These are phyloP conservation scores for Wakefieldia striispora DNA, from an alignment of 768 basidiomycete genomes.

Conservation along the genomic window DNA sequence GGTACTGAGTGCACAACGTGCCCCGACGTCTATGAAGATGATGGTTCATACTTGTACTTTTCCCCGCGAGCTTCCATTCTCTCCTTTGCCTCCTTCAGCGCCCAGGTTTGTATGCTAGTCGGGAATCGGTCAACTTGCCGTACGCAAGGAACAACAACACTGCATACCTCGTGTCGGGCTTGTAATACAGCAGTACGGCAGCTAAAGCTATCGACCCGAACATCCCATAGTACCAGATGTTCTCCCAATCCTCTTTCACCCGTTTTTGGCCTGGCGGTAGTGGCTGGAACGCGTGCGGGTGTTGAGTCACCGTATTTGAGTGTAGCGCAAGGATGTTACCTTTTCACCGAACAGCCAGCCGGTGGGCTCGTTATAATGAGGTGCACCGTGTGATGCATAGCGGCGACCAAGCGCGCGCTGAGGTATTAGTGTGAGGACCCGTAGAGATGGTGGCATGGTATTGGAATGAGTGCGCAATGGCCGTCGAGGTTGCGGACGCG, in stretches of 20 bases:
- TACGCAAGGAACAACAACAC: background rate
- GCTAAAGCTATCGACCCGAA: slow-evolving; percentile 82
- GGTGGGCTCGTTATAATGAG: slow-evolving; percentile 85
- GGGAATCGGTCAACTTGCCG: background rate
- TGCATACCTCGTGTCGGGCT: slow-evolving; percentile 87
- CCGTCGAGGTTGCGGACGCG: background rate
- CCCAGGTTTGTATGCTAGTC: slow-evolving; percentile 87
- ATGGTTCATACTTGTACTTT: slow-evolving; percentile 77
- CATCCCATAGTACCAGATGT: slow-evolving; percentile 88
- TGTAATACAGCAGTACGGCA: slow-evolving; percentile 79
- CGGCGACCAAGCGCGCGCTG: slow-evolving; percentile 37
- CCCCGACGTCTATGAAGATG: slow-evolving; percentile 35
- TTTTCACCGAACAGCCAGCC: slow-evolving; percentile 89
- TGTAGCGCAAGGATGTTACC: slow-evolving; percentile 39
- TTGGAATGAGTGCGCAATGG: background rate
- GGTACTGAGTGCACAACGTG: slow-evolving; percentile 7
- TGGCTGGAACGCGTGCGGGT: slow-evolving; percentile 45
- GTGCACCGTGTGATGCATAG: slow-evolving; percentile 72
- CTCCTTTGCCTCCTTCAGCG: slow-evolving; percentile 82
- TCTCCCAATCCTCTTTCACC: slow-evolving; percentile 89
- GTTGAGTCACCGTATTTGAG: background rate
- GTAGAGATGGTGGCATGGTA: slow-evolving; percentile 49
- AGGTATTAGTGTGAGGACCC: slow-evolving; percentile 25
- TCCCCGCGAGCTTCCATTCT: slow-evolving; percentile 94
- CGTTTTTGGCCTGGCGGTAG: slow-evolving; percentile 79